These are phyloP conservation scores for Effrenium voratum DNA, from an alignment of 73 alveolate genomes.

Conservation along the genomic window DNA sequence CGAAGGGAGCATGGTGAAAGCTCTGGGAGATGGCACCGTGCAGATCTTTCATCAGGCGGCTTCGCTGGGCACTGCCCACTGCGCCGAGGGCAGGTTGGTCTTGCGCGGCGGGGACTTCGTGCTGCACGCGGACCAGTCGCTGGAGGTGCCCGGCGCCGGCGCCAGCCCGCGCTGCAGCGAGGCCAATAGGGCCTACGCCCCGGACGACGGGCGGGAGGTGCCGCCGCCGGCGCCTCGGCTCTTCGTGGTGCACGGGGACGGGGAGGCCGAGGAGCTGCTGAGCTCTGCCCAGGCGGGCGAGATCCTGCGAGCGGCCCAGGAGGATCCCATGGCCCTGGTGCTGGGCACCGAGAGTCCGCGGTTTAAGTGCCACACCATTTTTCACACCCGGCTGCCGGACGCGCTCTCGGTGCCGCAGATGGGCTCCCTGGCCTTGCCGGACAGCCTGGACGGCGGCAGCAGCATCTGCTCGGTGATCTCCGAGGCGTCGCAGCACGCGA, in stretches of 20 bases:
- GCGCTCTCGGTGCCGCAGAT: constrained; percentile 76
- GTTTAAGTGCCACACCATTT: constrained; percentile 74
- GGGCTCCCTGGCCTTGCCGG: constrained; percentile 75
- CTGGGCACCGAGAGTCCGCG: constrained; percentile 34
- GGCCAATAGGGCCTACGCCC: constrained; percentile 36
- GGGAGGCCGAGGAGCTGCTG: constrained; percentile 80
- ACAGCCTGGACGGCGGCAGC: constrained; percentile 77
- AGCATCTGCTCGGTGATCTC: constrained; percentile 66
- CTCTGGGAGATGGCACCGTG: too few relatives aligned
- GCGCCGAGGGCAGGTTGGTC: background rate
- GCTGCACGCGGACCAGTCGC: constrained; percentile 65
- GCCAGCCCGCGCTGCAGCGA: constrained; percentile 22
- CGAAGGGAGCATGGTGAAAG: background rate
- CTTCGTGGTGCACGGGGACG: constrained; percentile 57
- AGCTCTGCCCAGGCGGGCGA: constrained; percentile 1
- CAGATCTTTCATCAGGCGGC: too few relatives aligned
- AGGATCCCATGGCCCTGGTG: constrained; percentile 37
- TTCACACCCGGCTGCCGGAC: constrained; percentile 79
- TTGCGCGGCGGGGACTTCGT: constrained; percentile 18
- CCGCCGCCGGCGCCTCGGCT: constrained; percentile 44
- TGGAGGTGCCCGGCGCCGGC: constrained; percentile 37
- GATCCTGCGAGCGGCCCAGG: constrained; percentile 57
- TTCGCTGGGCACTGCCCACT: background rate
- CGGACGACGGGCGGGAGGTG: background rate
- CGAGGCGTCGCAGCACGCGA: constrained; percentile 49